Base-by-base conservation (phyloP, 768 basidiomycete genomes). In the Boletus sensibilis region DNA sequence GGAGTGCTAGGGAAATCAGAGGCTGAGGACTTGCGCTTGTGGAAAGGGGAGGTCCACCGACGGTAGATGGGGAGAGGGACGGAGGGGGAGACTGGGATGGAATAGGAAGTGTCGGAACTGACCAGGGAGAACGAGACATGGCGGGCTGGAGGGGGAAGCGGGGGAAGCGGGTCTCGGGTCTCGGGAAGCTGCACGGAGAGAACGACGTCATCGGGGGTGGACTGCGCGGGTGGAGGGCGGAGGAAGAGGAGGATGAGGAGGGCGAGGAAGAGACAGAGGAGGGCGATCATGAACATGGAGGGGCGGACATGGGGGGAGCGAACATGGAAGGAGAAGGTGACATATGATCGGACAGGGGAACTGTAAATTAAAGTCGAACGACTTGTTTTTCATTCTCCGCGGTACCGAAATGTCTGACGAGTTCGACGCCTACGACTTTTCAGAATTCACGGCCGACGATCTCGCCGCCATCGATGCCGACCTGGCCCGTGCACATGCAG, bases 371-470 rank as follows among this genome's bases (percentile, higher is more conserved):
- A 67, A 65, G 18, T 66, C 54, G 61, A 55, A 54, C 64, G 42
- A 72, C 53, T 46, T 44, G 18, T 33, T 48, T 56, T 53, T 58
- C 49, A 18, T 2, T 45, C 63, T 59, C 65, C 57, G 63, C 57
- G 52, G 29, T 47, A 18, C 20, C 21, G 27, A 25, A 1, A 71
- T 71, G 68, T 67, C 68, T 8, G 61, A 76, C 60, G 78, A 80
- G 58, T 86, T 75, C 60, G 77, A 77, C 20, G 71, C 62, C 5
- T 82, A 82, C 61, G 75, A 81, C 42, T 73, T 86, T 47, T 76
- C 81, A 0, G 81, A 80, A 46, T 82, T 87, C 57, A 84, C 84
- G 0, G 76, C 77, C 25, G 78, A 84, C 33, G 85, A 88, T 25
- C 76, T 87, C 39, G 76, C 73, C 3, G 65, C 68, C 25, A 76